Conservation (phyloP, 768 basidiomycete genomes). For the Clavaria fumosa region DNA sequence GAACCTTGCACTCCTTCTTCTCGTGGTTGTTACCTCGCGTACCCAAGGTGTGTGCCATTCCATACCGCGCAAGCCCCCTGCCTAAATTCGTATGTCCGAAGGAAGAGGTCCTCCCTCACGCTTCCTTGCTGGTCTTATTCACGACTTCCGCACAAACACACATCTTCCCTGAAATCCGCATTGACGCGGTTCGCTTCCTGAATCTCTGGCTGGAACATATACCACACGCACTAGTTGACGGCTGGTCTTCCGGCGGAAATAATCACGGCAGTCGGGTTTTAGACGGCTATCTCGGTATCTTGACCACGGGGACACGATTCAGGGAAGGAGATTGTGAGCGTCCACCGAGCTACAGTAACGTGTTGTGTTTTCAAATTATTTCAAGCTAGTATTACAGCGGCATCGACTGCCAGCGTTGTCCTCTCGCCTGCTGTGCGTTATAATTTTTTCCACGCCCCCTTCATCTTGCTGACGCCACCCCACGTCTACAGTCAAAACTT, state of each 20-base stretch:
- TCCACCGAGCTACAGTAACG: background rate
- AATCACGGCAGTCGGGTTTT: slow-evolving; percentile 50
- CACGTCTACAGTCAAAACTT: background rate
- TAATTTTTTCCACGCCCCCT: background rate
- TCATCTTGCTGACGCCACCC: background rate
- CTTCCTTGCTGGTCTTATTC: slow-evolving; percentile 65
- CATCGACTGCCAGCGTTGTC: slow-evolving; percentile 48
- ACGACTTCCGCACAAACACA: slow-evolving; percentile 84
- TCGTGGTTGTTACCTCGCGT: slow-evolving; percentile 57
- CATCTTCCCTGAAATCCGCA: slow-evolving; percentile 87
- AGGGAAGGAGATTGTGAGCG: no score
- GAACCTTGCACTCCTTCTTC: slow-evolving; percentile 50
- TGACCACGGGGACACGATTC: slow-evolving; percentile 52
- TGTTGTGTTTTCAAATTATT: slow-evolving; percentile 1
- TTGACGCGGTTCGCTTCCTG: slow-evolving; percentile 76
- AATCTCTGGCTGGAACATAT: slow-evolving; percentile 57
- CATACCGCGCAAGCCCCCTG: no score
- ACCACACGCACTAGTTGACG: slow-evolving; percentile 48
- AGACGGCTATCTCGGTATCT: slow-evolving; percentile 67
- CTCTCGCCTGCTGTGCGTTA: slow-evolving; percentile 44
- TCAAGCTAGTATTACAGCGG: slow-evolving; percentile 29
- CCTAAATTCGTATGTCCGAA: slow-evolving; percentile 15
- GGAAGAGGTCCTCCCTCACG: slow-evolving; percentile 62
- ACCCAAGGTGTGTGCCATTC: slow-evolving; percentile 27
- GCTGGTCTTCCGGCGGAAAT: slow-evolving; percentile 42